These are phyloP conservation scores for Penicillium palitans DNA, from an alignment of 2,329 filamentous ascomycete species.

Conservation along the genomic window DNA sequence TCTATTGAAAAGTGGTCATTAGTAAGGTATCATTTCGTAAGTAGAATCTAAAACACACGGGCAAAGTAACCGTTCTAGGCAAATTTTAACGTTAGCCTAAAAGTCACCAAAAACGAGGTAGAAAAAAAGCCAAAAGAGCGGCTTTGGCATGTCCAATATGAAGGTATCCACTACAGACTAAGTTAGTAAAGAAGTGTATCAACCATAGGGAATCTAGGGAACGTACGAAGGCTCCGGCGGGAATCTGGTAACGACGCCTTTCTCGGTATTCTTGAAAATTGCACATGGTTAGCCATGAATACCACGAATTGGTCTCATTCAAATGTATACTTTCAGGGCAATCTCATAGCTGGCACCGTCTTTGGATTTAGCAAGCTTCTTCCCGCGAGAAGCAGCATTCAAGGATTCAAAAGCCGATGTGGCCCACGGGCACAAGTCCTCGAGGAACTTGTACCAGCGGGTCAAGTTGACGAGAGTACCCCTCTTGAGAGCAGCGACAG, in stretches of 20 bases:
- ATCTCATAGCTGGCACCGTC: slow-evolving; percentile 88
- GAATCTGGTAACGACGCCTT: slow-evolving; percentile 89
- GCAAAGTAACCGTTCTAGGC: slow-evolving; percentile 84
- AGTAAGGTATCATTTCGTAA: not conserved
- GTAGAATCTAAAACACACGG: slow-evolving; percentile 33
- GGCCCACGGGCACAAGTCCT: slow-evolving; percentile 76
- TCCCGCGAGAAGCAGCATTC: slow-evolving; percentile 67
- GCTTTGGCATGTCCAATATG: slow-evolving; percentile 97
- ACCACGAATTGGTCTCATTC: not conserved
- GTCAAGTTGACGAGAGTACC: slow-evolving; percentile 72
- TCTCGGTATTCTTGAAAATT: slow-evolving; percentile 66
- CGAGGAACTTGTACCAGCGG: slow-evolving; percentile 85
- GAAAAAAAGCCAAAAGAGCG: slow-evolving; percentile 60
- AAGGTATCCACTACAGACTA: slow-evolving; percentile 64
- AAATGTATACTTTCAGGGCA: slow-evolving; percentile 52
- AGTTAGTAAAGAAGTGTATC: not conserved
- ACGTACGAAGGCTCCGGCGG: slow-evolving; percentile 85
- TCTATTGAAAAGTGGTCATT: slow-evolving; percentile 38
- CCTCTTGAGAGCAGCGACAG: slow-evolving; percentile 76
- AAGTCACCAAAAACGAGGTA: not conserved
- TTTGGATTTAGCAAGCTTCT: slow-evolving; percentile 68
- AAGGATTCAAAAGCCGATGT: slow-evolving; percentile 67
- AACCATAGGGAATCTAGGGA: not conserved
- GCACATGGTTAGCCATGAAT: not conserved
- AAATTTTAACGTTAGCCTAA: too few species aligned